phyloP scores from a whole-genome alignment of 345 rosid genomes.

The Cardamine chenopodiifolia region DNA sequence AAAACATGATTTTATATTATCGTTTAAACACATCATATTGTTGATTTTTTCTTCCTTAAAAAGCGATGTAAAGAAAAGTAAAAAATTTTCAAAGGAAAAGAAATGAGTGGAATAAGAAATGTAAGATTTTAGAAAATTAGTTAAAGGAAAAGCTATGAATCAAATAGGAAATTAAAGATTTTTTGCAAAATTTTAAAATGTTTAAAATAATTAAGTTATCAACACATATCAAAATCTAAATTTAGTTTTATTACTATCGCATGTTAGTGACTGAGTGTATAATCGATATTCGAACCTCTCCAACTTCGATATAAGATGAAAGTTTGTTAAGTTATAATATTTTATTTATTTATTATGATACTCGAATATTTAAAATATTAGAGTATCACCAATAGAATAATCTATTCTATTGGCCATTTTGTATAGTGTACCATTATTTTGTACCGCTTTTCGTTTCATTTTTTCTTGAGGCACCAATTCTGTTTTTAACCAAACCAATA shows the following conservation, averaged over 20 bases:
- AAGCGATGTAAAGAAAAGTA: not conserved
- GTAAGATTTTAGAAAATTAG: not conserved
- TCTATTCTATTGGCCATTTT: not conserved
- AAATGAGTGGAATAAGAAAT: not conserved
- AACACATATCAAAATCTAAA: not conserved
- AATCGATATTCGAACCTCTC: not conserved
- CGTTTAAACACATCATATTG: not conserved
- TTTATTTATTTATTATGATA: not conserved
- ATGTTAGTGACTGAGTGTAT: not conserved
- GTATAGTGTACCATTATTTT: too few relatives aligned
- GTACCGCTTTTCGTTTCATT: not conserved
- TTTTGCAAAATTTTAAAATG: not conserved
- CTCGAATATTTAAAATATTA: too few relatives aligned
- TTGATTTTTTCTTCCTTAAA: not conserved
- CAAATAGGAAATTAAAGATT: not conserved
- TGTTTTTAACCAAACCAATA: not conserved
- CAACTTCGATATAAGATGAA: not conserved
- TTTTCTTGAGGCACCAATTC: too few relatives aligned
- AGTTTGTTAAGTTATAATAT: too few relatives aligned
- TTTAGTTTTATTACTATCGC: not conserved
- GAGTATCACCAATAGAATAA: not conserved
- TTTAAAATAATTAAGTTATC: too few relatives aligned
- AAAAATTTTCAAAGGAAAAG: not conserved
- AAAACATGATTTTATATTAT: not conserved
- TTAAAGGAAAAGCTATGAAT: not conserved